These are phyloP conservation scores for Ophiocordyceps camponoti-floridani DNA, from an alignment of 2,329 filamentous ascomycete genomes.

Conservation along the genomic window DNA sequence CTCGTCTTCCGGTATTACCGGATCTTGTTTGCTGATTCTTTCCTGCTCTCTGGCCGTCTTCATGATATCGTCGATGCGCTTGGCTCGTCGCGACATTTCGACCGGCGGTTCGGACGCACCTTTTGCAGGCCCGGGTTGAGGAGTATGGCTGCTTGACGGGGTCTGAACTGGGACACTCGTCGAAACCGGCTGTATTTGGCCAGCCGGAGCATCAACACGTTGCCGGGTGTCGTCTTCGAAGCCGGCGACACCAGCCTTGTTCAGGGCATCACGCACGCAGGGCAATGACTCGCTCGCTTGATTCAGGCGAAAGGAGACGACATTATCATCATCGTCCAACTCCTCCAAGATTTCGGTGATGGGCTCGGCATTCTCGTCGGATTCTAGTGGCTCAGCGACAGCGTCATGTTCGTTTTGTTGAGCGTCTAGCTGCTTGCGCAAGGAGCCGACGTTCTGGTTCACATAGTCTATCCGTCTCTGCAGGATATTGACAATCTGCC, in stretches of 20 bases:
- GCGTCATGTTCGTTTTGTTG: conserved; percentile 54
- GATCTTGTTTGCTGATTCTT: conserved; percentile 20
- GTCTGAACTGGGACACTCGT: not conserved
- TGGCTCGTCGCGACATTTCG: conserved; percentile 20
- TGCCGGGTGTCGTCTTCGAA: conserved; percentile 6
- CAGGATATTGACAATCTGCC: conserved; percentile 40
- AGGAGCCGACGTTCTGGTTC: conserved; percentile 55
- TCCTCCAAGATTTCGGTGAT: conserved; percentile 86
- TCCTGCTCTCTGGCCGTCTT: conserved; percentile 37
- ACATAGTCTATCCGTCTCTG: conserved; percentile 77
- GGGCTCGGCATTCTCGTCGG: conserved; percentile 52
- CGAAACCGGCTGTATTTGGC: not conserved
- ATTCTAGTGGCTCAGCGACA: conserved; percentile 41
- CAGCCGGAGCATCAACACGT: not conserved
- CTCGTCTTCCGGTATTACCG: conserved; percentile 55
- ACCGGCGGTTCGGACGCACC: conserved; percentile 4
- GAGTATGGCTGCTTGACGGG: conserved; percentile 34
- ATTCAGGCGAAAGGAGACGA: conserved; percentile 49
- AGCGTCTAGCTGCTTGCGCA: conserved; percentile 54
- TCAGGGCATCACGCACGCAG: conserved; percentile 52
- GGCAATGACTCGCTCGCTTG: conserved; percentile 50
- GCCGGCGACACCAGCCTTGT: conserved; percentile 55
- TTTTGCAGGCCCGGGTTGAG: conserved; percentile 17
- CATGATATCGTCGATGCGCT: conserved; percentile 38
- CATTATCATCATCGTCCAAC: conserved; percentile 76